Base-by-base conservation (phyloP, 2,329 filamentous ascomycete species). In the Phialocephala sp. region DNA sequence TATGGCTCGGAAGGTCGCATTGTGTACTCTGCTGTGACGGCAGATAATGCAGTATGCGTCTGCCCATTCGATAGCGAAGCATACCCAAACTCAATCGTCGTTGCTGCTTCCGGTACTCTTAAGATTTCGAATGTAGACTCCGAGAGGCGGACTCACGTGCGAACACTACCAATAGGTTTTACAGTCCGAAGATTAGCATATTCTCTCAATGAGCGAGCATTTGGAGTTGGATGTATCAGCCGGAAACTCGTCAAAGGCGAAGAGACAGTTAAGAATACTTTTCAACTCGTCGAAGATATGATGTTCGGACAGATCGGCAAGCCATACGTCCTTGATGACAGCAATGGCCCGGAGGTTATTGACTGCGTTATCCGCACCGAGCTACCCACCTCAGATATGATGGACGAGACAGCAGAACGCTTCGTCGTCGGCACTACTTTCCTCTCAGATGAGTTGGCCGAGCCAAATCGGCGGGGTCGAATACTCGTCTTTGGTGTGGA, bases 351-450 rank as follows among this genome's bases (percentile, higher is more conserved):
- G 2, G 95, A 99, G 78, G 81, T 98, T 55, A 87, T 97, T 3
- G 95, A 98, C 77, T 89, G 90, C 68, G 89, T 97, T 8, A 89
- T 96, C 65, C 87, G 92, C 39, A 89, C 92, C 6, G 87, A 92
- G 71, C 83, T 97, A 14, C 83, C 85, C 2, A 89, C 85, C 41
- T 83, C 83, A 2, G 82, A 85, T 60, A 84, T 83, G 18, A 81
- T 84, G 37, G 82, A 83, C 22, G 80, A 82, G 15, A 73, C 74
- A 82, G 85, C 84, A 0, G 94, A 98, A 76, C 84, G 93, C 50
- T 98, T 98, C 74, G 81, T 98, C n/a, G 87, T 98, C 8, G 95
- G 95, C 8, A 98, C 95, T 0, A 91, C 91, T 63, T 94, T 91
- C 18, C 62, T 73, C 52, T 88, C 92, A 55, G 86, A 87, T 9